Percentiles rank a stretch among this genome's conserved stretches.
These are phyloP conservation scores for Leccinum huronense DNA, from an alignment of 1,284 basidiomycete species.

Conservation along the genomic window DNA sequence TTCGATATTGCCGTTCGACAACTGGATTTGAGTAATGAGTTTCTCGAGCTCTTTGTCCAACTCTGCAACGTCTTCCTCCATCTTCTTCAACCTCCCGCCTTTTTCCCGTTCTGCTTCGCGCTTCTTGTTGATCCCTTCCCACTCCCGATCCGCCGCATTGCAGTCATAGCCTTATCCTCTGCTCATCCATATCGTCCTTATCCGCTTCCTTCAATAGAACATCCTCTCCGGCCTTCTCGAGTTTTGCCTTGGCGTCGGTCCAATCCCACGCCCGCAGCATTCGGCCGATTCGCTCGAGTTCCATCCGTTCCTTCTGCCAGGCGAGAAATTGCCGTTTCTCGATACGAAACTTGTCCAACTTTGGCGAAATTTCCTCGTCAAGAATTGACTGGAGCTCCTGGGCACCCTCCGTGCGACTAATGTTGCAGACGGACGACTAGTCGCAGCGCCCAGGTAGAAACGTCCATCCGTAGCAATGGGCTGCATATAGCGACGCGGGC, in stretches of 20 bases:
- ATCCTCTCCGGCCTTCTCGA: constrained; percentile 51
- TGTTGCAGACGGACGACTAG: constrained; percentile 7
- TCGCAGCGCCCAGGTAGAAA: background rate
- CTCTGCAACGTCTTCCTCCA: constrained; percentile 75
- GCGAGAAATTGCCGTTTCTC: constrained; percentile 91
- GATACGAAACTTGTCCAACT: constrained; percentile 85
- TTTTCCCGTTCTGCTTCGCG: constrained; percentile 68
- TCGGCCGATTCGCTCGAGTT: constrained; percentile 87
- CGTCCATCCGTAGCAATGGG: background rate
- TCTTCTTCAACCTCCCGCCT: constrained; percentile 72
- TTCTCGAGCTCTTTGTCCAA: constrained; percentile 88
- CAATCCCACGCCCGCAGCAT: constrained; percentile 91
- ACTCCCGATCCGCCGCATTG: constrained; percentile 51
- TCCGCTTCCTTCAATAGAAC: constrained; percentile 50
- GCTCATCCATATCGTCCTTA: constrained; percentile 47
- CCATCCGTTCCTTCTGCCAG: constrained; percentile 87
- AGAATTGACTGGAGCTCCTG: constrained; percentile 84
- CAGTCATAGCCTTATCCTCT: constrained; percentile 52
- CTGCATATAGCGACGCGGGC: background rate
- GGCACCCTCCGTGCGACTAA: background rate
- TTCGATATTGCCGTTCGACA: constrained; percentile 73
- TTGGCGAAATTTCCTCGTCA: constrained; percentile 91
- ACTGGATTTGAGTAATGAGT: constrained; percentile 82
- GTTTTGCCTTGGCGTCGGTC: constrained; percentile 54
- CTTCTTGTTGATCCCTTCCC: constrained; percentile 62